A percentile compares a stretch with the other conserved stretches of the same genome.
Evolutionary conservation across 805 yeast genomes (phyloP).

Genomic region (Saccharomycopsis guyanensis): DNA sequence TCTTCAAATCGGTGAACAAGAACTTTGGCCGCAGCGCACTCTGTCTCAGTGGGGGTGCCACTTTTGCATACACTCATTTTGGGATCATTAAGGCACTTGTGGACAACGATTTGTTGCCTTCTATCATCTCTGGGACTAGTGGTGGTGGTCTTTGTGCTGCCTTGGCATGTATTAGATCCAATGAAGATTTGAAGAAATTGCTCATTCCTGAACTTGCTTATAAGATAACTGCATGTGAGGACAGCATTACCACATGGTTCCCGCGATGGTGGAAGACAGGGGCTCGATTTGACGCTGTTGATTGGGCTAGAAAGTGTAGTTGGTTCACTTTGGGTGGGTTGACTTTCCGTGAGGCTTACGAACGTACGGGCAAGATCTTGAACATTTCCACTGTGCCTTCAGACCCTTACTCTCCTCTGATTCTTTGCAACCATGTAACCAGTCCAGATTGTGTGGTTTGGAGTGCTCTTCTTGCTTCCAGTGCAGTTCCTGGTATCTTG

Average conservation of each 20-base stretch:
- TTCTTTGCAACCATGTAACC: conserved; percentile 67
- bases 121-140: conserved; percentile 67
- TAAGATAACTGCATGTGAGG: conserved; percentile 64
- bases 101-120: conserved; percentile 60
- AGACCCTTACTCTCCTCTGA: conserved; percentile 75
- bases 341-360: conserved; percentile 64
- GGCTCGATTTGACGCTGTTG: conserved; percentile 67
- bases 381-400: conserved; percentile 77
- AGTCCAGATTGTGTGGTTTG: conserved; percentile 79
- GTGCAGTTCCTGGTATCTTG: conserved; percentile 78
- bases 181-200: conserved; percentile 51
- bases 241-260: conserved; percentile 51
- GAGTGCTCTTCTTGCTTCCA: conserved; percentile 68
- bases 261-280: conserved; percentile 67
- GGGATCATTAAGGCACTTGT: conserved; percentile 67
- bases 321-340: conserved; percentile 70
- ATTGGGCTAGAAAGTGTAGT: conserved; percentile 61
- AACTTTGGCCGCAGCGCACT: conserved; percentile 69
- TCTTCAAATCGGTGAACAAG: conserved; percentile 51
- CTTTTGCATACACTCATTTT: conserved; percentile 70
- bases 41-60: conserved; percentile 73
- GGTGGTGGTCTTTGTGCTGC: conserved; percentile 81
- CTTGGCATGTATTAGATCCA: conserved; percentile 58
- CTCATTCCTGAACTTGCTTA: conserved; percentile 54
- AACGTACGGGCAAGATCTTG: conserved; percentile 59